Evolutionary conservation across 352 stramenopile genomes (phyloP).

Genomic region (Globisporangium ultimum): DNA sequence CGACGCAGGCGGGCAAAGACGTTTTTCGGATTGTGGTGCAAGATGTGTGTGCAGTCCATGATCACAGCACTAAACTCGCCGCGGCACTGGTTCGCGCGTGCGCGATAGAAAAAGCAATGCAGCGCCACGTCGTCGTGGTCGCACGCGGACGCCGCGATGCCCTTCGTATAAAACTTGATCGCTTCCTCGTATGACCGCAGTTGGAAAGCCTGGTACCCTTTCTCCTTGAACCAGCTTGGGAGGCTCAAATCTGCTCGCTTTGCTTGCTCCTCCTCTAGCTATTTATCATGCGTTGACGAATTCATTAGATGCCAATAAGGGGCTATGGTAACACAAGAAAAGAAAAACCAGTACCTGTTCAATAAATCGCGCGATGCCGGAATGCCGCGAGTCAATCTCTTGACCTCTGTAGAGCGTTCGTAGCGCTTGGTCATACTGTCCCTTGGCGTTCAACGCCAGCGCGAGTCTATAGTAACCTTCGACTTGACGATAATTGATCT

Average conservation of each 20-base stretch:
- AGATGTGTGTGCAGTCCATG: slow-evolving; percentile 48
- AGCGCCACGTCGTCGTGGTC: slow-evolving; percentile 52
- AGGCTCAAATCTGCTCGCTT: slow-evolving; percentile 29
- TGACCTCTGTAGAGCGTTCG: slow-evolving; percentile 47
- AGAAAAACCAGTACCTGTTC: slow-evolving; percentile 11
- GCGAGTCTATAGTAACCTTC: slow-evolving; percentile 57
- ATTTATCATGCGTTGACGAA: background rate
- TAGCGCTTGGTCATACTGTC: slow-evolving; percentile 50
- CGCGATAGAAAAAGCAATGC: slow-evolving; percentile 58
- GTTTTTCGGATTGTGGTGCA: slow-evolving; percentile 43
- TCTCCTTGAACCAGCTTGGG: slow-evolving; percentile 49
- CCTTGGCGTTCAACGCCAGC: slow-evolving; percentile 36
- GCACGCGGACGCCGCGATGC: slow-evolving; percentile 51
- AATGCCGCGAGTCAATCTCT: slow-evolving; percentile 43
- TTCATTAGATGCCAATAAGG: too few species aligned
- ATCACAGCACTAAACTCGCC: slow-evolving; percentile 51
- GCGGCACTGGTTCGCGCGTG: slow-evolving; percentile 45
- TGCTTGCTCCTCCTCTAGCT: slow-evolving; percentile 45
- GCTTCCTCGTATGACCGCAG: slow-evolving; percentile 82
- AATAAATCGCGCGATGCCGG: slow-evolving; percentile 43
- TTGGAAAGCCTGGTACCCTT: slow-evolving; percentile 92
- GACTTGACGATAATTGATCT: slow-evolving; percentile 56
- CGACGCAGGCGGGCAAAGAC: slow-evolving; percentile 50
- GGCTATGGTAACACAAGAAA: too few species aligned
- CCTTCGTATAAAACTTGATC: slow-evolving; percentile 92